phyloP scores from a whole-genome alignment of 306 rosid species.

The Citrullus mucosospermus region DNA sequence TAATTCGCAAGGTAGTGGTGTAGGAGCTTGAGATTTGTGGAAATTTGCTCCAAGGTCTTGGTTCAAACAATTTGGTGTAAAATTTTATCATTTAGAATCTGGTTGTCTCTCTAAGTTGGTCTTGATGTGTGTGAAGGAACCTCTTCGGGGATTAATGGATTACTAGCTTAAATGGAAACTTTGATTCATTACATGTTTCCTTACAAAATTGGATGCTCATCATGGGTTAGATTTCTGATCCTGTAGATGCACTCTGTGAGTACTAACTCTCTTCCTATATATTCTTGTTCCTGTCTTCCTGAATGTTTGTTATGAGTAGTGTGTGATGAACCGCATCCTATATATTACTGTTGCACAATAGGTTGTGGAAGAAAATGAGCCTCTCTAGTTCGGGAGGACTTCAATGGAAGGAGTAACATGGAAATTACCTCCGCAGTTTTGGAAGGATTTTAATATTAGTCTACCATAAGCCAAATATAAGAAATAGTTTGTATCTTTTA shows the following conservation, averaged over 20 bases:
- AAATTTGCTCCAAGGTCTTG: neutral
- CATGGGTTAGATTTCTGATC: conserved; percentile 3
- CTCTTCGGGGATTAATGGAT: neutral
- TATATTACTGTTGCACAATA: neutral
- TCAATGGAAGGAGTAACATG: too few relatives aligned
- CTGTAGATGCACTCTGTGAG: conserved; percentile 74
- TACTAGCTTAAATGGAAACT: neutral
- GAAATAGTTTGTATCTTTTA: neutral
- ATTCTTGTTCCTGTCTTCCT: neutral
- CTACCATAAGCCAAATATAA: neutral
- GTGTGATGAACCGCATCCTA: neutral
- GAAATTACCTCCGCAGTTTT: neutral
- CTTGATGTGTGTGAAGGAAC: neutral
- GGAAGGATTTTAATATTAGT: neutral
- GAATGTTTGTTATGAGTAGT: neutral
- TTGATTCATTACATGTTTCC: neutral
- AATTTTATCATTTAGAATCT: neutral
- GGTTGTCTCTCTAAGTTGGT: neutral
- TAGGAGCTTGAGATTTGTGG: neutral
- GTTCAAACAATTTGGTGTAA: neutral
- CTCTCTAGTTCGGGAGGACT: too few relatives aligned
- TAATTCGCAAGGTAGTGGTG: neutral
- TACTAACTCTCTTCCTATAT: neutral
- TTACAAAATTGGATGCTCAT: conserved; percentile 1
- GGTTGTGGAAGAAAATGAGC: neutral